phyloP scores from a whole-genome alignment of 2,329 filamentous ascomycete genomes.

The Pseudocercospora musae region DNA sequence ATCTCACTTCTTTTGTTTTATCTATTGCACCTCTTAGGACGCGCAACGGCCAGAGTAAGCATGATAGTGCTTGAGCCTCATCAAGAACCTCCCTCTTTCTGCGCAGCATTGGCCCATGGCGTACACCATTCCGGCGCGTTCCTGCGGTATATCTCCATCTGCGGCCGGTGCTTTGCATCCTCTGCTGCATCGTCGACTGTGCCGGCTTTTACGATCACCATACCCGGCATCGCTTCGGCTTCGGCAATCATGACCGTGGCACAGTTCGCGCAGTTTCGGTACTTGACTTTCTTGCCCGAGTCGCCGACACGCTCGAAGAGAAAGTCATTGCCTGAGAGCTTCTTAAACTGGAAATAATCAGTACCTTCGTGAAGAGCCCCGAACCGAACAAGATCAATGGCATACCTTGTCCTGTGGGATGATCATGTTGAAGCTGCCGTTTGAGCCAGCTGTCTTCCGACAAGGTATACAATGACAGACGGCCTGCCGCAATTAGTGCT shows the following conservation, averaged over 20 bases:
- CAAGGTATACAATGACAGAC: constrained; percentile 35
- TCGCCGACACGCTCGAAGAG: constrained; percentile 30
- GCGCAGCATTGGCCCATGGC: constrained; percentile 22
- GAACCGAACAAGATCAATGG: not conserved
- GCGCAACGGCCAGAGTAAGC: not conserved
- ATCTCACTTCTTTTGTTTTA: not conserved
- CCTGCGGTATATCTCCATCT: constrained; percentile 33
- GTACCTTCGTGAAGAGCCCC: not conserved
- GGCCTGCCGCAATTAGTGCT: constrained; percentile 9
- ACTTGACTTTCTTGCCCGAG: constrained; percentile 32
- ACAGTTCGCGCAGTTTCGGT: constrained; percentile 32
- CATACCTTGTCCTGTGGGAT: constrained; percentile 28
- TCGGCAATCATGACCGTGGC: constrained; percentile 30
- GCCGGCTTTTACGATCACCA: constrained; percentile 33
- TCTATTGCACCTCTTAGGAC: too few relatives aligned
- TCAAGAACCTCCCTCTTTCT: constrained; percentile 25
- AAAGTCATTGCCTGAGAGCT: constrained; percentile 29
- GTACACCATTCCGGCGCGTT: constrained; percentile 32
- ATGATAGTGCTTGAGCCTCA: not conserved
- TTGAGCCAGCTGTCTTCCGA: constrained; percentile 32
- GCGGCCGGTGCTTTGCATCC: constrained; percentile 24
- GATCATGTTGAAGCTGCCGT: constrained; percentile 32
- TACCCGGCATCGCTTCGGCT: constrained; percentile 24
- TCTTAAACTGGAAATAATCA: constrained; percentile 26
- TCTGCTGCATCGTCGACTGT: constrained; percentile 32